Evolutionary conservation across 202 grass and related monocot genomes (phyloP), one percentile per base, ranked within the genome.

Genomic region (Carex arenaria): DNA sequence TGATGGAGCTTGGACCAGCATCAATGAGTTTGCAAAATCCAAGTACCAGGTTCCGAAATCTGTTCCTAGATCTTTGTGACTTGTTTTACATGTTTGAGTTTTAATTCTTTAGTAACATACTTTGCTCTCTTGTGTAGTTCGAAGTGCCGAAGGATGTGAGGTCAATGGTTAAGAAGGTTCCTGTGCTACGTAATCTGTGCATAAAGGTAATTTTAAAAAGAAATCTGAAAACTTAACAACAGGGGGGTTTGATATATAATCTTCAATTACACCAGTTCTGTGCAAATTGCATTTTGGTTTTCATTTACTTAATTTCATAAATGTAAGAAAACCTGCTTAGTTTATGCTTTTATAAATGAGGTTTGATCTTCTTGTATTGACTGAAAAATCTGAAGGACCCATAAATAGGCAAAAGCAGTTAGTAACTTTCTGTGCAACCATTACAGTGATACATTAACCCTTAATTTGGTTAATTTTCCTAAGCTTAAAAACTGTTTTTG

Each of bases 111-210:
- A 82, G 3, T 56, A 85, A 85, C 85, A 6, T 79, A 59, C 19
- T 87, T 30, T 75, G 26, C 51, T 40, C 7, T 53, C 80, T 75
- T 64, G 6, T 83, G 84, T 88, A 99, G 97, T 99, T 94, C 86
- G 91, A 99, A 84, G 78, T 96, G 66, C 75, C 87, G 26, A 87
- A 96, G 80, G 88, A 94, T 87, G 88, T 83, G 40, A 99, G 85
- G 79, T 28, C 83, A 76, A 82, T 62, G 53, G 84, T 88, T 73
- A 96, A 87, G 76, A 91, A 86, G 67, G 85, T 99, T 70, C 79
- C 82, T 26, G 97, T 96, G 40, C 85, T 99, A 19, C 91, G 93
- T 53, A 96, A 99, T 94, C 85, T 99, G 74, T 99, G 97, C 88
- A 84, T 88, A 85, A 99, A 96, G 97, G 97, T 99, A 61, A 64